Conservation (phyloP, 176 grass and related monocot species). For the Raddia guianensis region DNA sequence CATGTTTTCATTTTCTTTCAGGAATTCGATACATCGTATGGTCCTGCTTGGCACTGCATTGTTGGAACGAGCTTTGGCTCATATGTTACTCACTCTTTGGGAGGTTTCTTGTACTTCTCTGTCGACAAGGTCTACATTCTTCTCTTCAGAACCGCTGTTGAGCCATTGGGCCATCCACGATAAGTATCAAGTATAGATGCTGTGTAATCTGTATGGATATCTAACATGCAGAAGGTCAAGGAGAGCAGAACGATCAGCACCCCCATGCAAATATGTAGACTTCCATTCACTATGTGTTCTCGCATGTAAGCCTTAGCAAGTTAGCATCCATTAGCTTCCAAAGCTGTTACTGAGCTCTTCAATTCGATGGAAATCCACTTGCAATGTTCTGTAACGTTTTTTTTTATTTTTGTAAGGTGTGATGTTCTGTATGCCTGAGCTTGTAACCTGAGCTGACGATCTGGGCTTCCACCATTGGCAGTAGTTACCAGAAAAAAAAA, state of each 20-base stretch:
- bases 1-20: constrained; percentile 39
- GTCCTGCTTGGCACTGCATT: constrained; percentile 81
- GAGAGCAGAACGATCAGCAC: constrained; percentile 29
- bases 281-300: constrained; percentile 30
- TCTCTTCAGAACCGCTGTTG: constrained; percentile 70
- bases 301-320: constrained; percentile 27
- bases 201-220: constrained; percentile 11
- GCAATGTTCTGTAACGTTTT: background rate
- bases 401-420: too few species aligned
- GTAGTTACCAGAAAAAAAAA: background rate
- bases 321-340: background rate
- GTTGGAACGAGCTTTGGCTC: constrained; percentile 79
- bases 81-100: constrained; percentile 70
- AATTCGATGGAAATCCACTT: background rate
- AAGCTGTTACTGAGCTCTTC: constrained; percentile 6
- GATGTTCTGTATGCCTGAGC: background rate
- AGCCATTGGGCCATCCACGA: constrained; percentile 50
- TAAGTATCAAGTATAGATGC: constrained; percentile 34
- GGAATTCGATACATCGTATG: constrained; percentile 70
- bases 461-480: background rate
- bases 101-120: constrained; percentile 73
- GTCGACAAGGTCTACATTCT: constrained; percentile 69
- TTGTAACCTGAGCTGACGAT: background rate
- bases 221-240: constrained; percentile 45
- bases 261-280: constrained; percentile 48